These are phyloP conservation scores for Bretschneidera sinensis DNA, from an alignment of 345 rosid species.

Conservation along the genomic window DNA sequence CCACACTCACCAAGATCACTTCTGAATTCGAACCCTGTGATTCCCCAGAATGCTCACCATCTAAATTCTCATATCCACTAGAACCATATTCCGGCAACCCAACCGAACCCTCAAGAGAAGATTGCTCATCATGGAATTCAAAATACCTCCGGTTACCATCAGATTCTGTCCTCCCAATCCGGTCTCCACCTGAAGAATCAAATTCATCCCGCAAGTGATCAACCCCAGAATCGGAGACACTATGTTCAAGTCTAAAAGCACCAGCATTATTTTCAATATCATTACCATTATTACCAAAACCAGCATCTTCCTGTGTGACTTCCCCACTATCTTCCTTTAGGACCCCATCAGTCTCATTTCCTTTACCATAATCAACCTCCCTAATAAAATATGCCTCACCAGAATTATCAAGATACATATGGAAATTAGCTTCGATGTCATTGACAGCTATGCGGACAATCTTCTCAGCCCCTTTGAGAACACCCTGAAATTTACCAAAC, in stretches of 20 bases:
- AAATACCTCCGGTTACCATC: slow-evolving; percentile 58
- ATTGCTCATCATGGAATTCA: slow-evolving; percentile 65
- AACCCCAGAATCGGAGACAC: slow-evolving; percentile 58
- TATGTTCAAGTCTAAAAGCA: slow-evolving; percentile 51
- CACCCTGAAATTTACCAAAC: slow-evolving; percentile 96
- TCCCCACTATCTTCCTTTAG: slow-evolving; percentile 17
- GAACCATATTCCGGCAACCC: slow-evolving; percentile 60
- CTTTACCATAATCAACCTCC: slow-evolving; percentile 54
- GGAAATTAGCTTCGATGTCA: slow-evolving; percentile 71
- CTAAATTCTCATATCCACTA: slow-evolving; percentile 41
- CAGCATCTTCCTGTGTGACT: slow-evolving; percentile 10
- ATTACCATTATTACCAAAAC: too few species aligned
- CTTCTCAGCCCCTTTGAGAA: slow-evolving; percentile 83
- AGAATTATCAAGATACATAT: slow-evolving; percentile 88
- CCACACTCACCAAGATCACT: slow-evolving; percentile 80
- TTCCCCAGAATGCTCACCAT: slow-evolving; percentile 39
- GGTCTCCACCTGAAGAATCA: slow-evolving; percentile 27
- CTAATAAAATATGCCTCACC: slow-evolving; percentile 86
- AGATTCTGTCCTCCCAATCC: slow-evolving; percentile 67
- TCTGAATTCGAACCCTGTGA: slow-evolving; percentile 53
- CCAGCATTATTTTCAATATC: too few species aligned
- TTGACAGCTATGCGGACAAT: slow-evolving; percentile 71
- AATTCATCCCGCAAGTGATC: slow-evolving; percentile 37
- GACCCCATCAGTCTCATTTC: slow-evolving; percentile 20
- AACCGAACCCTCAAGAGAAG: slow-evolving; percentile 43